Evolutionary conservation across 176 grass and related monocot species (phyloP).

Genomic region (Echinochloa phyllopogon): DNA sequence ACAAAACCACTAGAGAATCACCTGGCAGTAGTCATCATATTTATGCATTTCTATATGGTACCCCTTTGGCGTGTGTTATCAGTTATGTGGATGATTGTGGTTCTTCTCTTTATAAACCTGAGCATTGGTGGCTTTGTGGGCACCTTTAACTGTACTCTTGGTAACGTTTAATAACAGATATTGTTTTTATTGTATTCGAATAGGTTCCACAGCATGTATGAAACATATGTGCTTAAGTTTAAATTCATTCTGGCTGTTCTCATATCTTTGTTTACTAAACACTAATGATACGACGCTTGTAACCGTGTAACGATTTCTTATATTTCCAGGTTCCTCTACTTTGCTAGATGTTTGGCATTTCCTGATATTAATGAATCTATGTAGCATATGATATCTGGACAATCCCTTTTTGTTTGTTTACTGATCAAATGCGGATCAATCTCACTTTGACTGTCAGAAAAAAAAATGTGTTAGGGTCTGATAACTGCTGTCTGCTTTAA

Average conservation of each 20-base stretch:
- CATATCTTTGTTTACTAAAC: conserved; percentile 1
- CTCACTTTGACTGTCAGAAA: neutral
- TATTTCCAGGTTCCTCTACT: neutral
- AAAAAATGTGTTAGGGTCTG: neutral
- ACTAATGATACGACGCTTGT: neutral
- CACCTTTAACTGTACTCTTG: neutral
- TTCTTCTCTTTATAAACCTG: neutral
- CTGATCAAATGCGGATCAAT: neutral
- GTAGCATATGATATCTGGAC: conserved; percentile 4
- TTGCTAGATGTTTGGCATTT: neutral
- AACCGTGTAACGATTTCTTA: neutral
- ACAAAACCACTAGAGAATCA: conserved; percentile 4
- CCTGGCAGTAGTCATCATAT: neutral
- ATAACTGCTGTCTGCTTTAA: neutral
- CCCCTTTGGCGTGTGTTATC: neutral
- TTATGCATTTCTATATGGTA: neutral
- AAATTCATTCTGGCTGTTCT: conserved; percentile 1
- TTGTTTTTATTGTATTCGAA: conserved; percentile 10
- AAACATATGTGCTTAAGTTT: neutral
- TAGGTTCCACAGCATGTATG: neutral
- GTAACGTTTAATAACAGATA: neutral
- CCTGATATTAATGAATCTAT: neutral
- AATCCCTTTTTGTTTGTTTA: conserved; percentile 3
- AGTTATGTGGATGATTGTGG: neutral
- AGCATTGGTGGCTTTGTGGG: neutral